phyloP scores from a whole-genome alignment of 345 rosid genomes.

The Boechera stricta region DNA sequence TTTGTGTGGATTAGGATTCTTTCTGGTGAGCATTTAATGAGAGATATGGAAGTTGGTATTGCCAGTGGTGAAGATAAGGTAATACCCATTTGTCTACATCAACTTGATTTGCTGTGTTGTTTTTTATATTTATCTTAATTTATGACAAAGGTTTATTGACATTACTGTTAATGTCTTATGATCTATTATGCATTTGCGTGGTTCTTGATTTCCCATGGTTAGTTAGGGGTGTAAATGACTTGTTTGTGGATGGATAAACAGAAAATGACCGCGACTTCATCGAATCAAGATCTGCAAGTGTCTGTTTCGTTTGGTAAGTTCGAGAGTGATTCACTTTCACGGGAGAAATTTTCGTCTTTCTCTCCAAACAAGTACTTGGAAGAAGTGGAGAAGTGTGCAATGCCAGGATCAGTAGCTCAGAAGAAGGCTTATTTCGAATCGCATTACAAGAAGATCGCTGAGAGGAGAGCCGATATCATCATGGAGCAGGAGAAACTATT shows the following conservation, averaged over 20 bases:
- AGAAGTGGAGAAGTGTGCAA: slow-evolving; percentile 93
- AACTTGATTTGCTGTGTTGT: not conserved
- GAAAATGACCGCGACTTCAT: slow-evolving; percentile 52
- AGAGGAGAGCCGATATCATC: slow-evolving; percentile 67
- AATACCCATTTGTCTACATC: slow-evolving; percentile 7
- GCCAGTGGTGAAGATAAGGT: slow-evolving; percentile 60
- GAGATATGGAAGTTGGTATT: slow-evolving; percentile 53
- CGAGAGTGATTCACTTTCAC: slow-evolving; percentile 82
- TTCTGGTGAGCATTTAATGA: slow-evolving; percentile 46
- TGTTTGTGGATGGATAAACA: slow-evolving; percentile 38
- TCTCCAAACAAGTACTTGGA: slow-evolving; percentile 94
- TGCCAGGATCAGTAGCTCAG: slow-evolving; percentile 93
- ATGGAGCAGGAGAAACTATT: slow-evolving; percentile 61
- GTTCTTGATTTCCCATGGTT: slow-evolving; percentile 31
- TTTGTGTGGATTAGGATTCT: slow-evolving; percentile 41
- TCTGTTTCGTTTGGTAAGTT: slow-evolving; percentile 92
- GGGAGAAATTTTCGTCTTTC: slow-evolving; percentile 90
- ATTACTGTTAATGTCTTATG: slow-evolving; percentile 27
- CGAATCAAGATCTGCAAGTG: slow-evolving; percentile 61
- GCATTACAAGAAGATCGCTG: slow-evolving; percentile 92
- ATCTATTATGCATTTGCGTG: not conserved
- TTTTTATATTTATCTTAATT: not conserved
- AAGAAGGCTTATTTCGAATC: slow-evolving; percentile 96
- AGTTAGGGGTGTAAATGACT: not conserved
- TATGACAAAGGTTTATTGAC: not conserved